Base-by-base conservation (phyloP, 306 rosid genomes). In the Cucurbita ficifolia region DNA sequence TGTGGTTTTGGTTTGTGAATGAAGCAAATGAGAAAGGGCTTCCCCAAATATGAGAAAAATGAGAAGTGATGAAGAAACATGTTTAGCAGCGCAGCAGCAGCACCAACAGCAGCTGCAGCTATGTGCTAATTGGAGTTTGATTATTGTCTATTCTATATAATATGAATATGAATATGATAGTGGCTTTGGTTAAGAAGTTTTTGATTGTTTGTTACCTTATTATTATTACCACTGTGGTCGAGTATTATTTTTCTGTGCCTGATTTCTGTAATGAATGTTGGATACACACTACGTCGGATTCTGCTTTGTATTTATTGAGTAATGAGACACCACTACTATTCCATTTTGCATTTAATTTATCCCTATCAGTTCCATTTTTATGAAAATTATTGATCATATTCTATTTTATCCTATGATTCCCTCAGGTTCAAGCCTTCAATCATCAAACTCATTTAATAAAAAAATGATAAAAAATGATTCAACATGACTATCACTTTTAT, bases 31-130 rank as follows among this genome's bases (percentile, higher is more conserved):
- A 65, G 52, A 21, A 69, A 69, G 56, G 43, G 55, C 73, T 46
- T 69, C 73, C 55, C 73, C 73, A 48, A 48, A 45, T 69, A 69
- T 69, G 57, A 69, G 73, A 69, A 69, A 69, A 69, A 46, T 65
- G 56, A 48, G 36, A 48, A 68, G 33, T 48, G 73, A 14, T 68
- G 72, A 65, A 42, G 53, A 43, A 65, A 42, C 21, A 11, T 65
- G 70, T 65, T 43, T 65, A 19, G 72, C 72, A 43, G 72, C 36
- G 33, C 33, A 0, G 33, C 33, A 2, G 4, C 33, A 2, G 3
- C 33, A 2, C 33, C 33, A 29, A 29, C 33, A 65, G 72, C 73
- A 63, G 70, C 35, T 18, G 33, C 33, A 29, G 33, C 7, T 48
- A 68, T 46, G 56, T 48, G 73, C 73, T 69, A 69, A 48, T 48